Conservation (phyloP, 331 rosid genomes). For the Telfairia occidentalis region DNA sequence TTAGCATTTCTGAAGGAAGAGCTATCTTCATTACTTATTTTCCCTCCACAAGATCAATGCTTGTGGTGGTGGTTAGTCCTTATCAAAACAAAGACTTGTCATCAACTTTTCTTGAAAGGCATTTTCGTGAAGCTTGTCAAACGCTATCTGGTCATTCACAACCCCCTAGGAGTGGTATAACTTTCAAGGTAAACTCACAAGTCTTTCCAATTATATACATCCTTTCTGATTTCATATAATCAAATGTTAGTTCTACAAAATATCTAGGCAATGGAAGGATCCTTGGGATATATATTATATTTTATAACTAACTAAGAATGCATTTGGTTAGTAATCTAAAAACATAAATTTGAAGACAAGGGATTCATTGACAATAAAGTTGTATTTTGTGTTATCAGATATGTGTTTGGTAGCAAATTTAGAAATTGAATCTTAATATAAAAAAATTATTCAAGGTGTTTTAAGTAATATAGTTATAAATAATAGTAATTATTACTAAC, state of each 20-base stretch:
- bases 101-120: constrained; percentile 61
- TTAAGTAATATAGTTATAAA: too few species aligned
- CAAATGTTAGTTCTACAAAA: background rate
- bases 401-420: too few species aligned
- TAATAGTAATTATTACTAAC: too few species aligned
- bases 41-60: constrained; percentile 55
- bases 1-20: constrained; percentile 81
- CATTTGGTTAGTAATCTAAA: too few species aligned
- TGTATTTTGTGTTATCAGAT: too few species aligned
- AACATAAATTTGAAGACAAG: too few species aligned
- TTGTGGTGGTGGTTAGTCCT: constrained; percentile 72
- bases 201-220: background rate
- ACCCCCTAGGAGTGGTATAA: constrained; percentile 37
- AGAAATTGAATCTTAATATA: too few species aligned
- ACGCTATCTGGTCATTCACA: constrained; percentile 54
- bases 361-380: too few species aligned
- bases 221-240: background rate
- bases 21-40: constrained; percentile 68
- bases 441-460: too few species aligned
- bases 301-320: background rate
- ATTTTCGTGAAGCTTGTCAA: constrained; percentile 75
- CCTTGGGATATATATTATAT: background rate
- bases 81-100: constrained; percentile 83
- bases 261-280: background rate
- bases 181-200: constrained; percentile 40